Base-by-base conservation (phyloP, 139 green algal genomes). In the Chlamydomonas sp. region DNA sequence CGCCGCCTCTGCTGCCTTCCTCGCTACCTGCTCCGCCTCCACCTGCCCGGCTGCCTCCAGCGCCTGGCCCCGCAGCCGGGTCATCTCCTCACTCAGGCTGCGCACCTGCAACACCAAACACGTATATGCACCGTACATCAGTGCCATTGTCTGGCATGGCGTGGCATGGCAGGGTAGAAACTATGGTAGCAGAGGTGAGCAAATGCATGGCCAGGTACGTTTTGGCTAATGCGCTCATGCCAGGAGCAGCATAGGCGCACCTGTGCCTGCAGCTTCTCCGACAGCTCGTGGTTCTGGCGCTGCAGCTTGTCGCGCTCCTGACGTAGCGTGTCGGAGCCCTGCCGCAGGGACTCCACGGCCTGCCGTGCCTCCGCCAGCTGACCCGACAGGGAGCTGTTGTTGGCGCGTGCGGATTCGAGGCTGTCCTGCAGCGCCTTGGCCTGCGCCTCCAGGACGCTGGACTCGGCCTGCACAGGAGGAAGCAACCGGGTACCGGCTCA, bases 191-290 rank as follows among this genome's bases (percentile, higher is more conserved):
- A 49, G 31, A 49, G 31, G 31, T n/a, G 78, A 63, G 14, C 78
- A 83, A 83, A 57, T 8, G 49, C 74, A 79, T 79, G 74, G 9
- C 9, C 74, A 79, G 49, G 31, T 49, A 49, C 31, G 31, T 49
- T 49, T 49, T 49, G 31, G 31, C 31, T 49, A 49, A 49, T 49
- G 31, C 31, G 31, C 31, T 49, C 31, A 49, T 49, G 31, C 31
- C 31, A 49, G 31, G 31, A 49, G 31, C 31, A 10, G 72, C 20
- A 57, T 16, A 31, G 5, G 5, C 72, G 20, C 66, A 91, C 88
- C 81, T 91, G 88, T 1, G n/a, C 79, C 76, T 91, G 88, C 17
- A 91, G 83, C 71, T 83, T 86, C 31, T 89, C 88, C 15, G 78
- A 75, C 62, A 91, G 76, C 71, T 91, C 83, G 9, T 63, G 49